Base-by-base conservation (phyloP, 1,139 yeast species). In the Hyphopichia khmerensis region DNA sequence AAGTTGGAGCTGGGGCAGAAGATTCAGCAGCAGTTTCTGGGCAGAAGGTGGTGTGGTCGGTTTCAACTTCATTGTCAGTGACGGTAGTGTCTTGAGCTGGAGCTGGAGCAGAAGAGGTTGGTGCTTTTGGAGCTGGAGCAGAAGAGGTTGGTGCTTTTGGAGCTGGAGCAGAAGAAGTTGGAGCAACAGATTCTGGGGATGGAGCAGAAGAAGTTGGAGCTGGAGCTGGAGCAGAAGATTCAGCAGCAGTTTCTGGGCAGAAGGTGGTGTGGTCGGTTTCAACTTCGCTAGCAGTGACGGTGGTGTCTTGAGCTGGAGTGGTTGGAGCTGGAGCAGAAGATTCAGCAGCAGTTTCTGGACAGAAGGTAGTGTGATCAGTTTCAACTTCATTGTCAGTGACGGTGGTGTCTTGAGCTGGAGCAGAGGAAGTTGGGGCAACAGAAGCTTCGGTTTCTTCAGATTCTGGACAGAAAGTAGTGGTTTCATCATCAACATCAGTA, bases 391-490 rank as follows among this genome's bases (percentile, higher is more conserved):
- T 33, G 17, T 45, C 46, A 26, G 47, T 43, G 29, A 53, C 53
- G 36, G 56, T 50, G 24, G 24, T 21, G 38, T 49, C 44, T 26
- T 30, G 33, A 27, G 38, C 38, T 33, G 35, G 35, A 27, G 38
- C 33, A 48, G 26, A 36, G 33, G 50, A 36, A 32, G 48, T 33
- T 35, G 48, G 29, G 31, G 43, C 36, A 26, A 50, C 23, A 14
- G 64, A 47, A 27, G 32, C 16, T 35, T 24, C 33, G 41, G 51
- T 39, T 40, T 33, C 48, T 27, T 38, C 39, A 38, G 45, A 40
- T 41, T 47, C 48, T 31, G 55, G 46, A 41, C 78, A 73, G 64
- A 65, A 73, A 26, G 69, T 56, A 56, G 77, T 70, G 62, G 49
- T 48, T 30, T 60, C 67, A 43, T 51, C 21, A 15, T 38, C 40